Evolutionary conservation across 2,329 filamentous ascomycete species (phyloP).

Genomic region (Fusarium sp.): DNA sequence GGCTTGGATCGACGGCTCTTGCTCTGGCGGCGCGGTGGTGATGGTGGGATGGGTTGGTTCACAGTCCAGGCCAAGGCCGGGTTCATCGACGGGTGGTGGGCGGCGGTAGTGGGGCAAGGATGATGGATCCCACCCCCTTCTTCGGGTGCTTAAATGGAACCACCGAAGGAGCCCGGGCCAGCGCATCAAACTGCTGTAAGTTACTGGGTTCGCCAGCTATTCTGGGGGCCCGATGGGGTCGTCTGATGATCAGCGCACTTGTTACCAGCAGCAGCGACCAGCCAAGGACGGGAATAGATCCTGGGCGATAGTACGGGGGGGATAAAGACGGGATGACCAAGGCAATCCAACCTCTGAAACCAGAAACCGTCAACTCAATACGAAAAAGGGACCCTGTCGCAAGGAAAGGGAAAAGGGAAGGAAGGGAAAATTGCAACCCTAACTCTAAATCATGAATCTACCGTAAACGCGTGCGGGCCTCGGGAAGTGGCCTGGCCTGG

Average conservation of each 20-base stretch:
- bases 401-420: constrained; percentile 1
- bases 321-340: constrained; percentile 8
- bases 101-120: not conserved
- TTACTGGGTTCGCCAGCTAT: not conserved
- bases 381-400: constrained; percentile 25
- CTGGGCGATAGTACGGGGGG: constrained; percentile 17
- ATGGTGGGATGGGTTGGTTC: not conserved
- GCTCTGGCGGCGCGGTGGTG: not conserved
- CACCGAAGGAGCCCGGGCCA: constrained; percentile 7
- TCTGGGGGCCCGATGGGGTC: constrained; percentile 4
- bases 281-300: constrained; percentile 11
- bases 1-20: constrained; percentile 34
- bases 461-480: constrained; percentile 5
- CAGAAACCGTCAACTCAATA: constrained; percentile 8
- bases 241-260: constrained; percentile 15
- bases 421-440: constrained; percentile 11
- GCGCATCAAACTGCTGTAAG: constrained; percentile 5
- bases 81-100: constrained; percentile 8
- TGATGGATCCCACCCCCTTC: not conserved
- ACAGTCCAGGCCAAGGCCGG: constrained; percentile 5
- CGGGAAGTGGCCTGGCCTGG: not conserved
- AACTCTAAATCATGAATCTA: constrained; percentile 32
- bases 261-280: not conserved
- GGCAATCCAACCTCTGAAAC: constrained; percentile 18
- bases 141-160: constrained; percentile 23